Evolutionary conservation across 345 rosid species (phyloP).

Genomic region (thale cress (Arabidopsis thaliana)): TAIR10.1 NC_003075.7:16694501-16695000

Average conservation of each 20-base stretch:
- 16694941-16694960: constrained; percentile 50
- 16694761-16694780: constrained; percentile 61
- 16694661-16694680: constrained; percentile 31
- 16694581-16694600: constrained; percentile 47
- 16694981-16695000: constrained; percentile 52
- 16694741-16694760: constrained; percentile 59
- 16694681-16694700: constrained; percentile 28
- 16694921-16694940: constrained; percentile 51
- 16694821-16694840: constrained; percentile 9
- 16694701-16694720: constrained; percentile 39
- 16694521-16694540: constrained; percentile 41
- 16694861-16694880: constrained; percentile 64
- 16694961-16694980: constrained; percentile 70
- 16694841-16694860: not conserved
- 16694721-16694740: constrained; percentile 65
- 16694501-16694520: constrained; percentile 57
- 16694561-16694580: constrained; percentile 52
- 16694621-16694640: constrained; percentile 44
- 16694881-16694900: constrained; percentile 62
- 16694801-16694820: not conserved
- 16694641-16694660: constrained; percentile 47
- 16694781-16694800: not conserved
- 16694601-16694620: constrained; percentile 20
- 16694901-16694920: constrained; percentile 49
- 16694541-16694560: constrained; percentile 48